These are phyloP conservation scores for Cercospora berteroae DNA, from an alignment of 2,329 filamentous ascomycete species.

Conservation along the genomic window DNA sequence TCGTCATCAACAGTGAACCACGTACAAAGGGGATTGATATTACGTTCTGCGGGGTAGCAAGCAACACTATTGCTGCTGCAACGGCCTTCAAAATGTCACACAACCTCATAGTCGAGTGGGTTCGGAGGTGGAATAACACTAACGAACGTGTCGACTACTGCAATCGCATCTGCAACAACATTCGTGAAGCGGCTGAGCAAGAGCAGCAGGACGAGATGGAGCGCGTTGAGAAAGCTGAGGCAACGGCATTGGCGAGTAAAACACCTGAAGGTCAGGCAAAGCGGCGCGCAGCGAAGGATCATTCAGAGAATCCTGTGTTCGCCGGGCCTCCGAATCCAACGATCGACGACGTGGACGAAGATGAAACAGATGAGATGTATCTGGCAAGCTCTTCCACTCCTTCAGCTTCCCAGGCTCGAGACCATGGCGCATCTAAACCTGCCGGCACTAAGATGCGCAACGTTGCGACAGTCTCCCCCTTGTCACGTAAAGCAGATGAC, in stretches of 20 bases:
- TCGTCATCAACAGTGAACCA: not conserved
- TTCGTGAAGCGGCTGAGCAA: conserved; percentile 6
- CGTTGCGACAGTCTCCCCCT: not conserved
- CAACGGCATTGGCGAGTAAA: not conserved
- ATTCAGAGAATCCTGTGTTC: not conserved
- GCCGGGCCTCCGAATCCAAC: not conserved
- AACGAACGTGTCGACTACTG: conserved; percentile 21
- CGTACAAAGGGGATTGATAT: not conserved
- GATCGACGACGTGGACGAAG: not conserved
- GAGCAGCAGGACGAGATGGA: conserved; percentile 15
- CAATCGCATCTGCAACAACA: conserved; percentile 15
- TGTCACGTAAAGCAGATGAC: no score
- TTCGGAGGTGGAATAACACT: conserved; percentile 14
- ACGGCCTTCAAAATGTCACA: conserved; percentile 30
- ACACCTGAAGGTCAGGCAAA: not conserved
- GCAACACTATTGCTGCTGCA: conserved; percentile 29
- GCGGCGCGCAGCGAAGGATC: conserved; percentile 5
- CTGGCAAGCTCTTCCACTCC: not conserved
- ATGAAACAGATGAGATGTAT: not conserved
- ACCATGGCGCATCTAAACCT: not conserved
- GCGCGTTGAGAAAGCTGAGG: conserved; percentile 15
- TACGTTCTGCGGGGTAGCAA: conserved; percentile 30
- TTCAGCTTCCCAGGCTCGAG: not conserved
- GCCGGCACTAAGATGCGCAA: not conserved
- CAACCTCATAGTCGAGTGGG: conserved; percentile 26